A percentile compares a stretch with the other conserved stretches of the same genome.
Evolutionary conservation across 2,329 filamentous ascomycete species (phyloP).

Genomic region (Aspergillus texensis): DNA sequence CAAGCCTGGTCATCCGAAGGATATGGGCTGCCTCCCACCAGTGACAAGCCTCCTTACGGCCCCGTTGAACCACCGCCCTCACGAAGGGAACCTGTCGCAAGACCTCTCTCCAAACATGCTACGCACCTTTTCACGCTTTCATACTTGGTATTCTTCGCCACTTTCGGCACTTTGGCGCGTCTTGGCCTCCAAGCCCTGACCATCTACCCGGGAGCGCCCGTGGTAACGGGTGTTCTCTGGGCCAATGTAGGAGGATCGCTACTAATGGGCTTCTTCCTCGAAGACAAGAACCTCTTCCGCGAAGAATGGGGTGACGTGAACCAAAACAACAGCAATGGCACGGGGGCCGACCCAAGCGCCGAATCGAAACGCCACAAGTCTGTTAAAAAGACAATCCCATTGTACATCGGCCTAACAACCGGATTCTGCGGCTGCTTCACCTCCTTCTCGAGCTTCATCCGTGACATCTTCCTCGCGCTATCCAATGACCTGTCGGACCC

Average conservation of each 20-base stretch:
- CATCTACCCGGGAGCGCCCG: slow-evolving; percentile 74
- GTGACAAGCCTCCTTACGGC: slow-evolving; percentile 19
- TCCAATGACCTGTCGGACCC: slow-evolving; percentile 70
- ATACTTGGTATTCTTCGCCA: slow-evolving; percentile 81
- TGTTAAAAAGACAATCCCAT: slow-evolving; percentile 80
- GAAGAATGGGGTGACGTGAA: slow-evolving; percentile 59
- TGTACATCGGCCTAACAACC: slow-evolving; percentile 84
- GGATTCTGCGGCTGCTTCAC: slow-evolving; percentile 91
- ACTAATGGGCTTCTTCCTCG: slow-evolving; percentile 80
- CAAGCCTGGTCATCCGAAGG: slow-evolving; percentile 42
- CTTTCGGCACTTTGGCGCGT: slow-evolving; percentile 81
- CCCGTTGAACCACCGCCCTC: slow-evolving; percentile 17
- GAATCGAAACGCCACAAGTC: slow-evolving; percentile 58
- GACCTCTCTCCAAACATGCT: slow-evolving; percentile 51
- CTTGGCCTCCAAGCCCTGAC: slow-evolving; percentile 80
- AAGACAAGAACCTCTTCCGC: slow-evolving; percentile 76
- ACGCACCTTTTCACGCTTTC: slow-evolving; percentile 73
- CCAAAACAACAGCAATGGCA: slow-evolving; percentile 22
- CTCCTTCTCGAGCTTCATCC: slow-evolving; percentile 83
- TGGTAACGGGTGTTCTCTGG: slow-evolving; percentile 78
- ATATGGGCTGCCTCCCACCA: slow-evolving; percentile 20
- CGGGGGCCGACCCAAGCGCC: slow-evolving; percentile 34
- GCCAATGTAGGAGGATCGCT: slow-evolving; percentile 82
- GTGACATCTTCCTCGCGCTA: slow-evolving; percentile 77
- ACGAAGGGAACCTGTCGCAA: slow-evolving; percentile 11